Evolutionary conservation across 2,329 filamentous ascomycete species (phyloP).

Genomic region (Simplicillium aogashimaense): DNA sequence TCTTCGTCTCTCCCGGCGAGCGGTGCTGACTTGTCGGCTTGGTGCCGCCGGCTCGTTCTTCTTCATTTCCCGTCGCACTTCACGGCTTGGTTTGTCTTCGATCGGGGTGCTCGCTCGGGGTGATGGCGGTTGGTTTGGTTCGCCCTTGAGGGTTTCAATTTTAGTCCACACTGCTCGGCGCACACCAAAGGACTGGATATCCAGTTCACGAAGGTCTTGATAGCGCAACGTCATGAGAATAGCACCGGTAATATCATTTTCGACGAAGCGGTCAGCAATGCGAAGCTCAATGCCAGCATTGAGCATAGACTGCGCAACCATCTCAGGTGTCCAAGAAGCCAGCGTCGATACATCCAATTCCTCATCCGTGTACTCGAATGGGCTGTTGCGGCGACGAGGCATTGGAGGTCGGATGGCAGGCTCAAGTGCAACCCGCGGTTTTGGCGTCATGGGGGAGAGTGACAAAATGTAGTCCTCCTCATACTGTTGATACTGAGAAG

Average conservation of each 20-base stretch:
- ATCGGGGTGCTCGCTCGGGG: slow-evolving; percentile 49
- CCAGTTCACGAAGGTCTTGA: slow-evolving; percentile 74
- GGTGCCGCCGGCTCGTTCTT: slow-evolving; percentile 24
- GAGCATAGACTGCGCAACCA: slow-evolving; percentile 81
- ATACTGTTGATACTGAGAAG: slow-evolving; percentile 19
- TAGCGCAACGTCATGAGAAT: slow-evolving; percentile 88
- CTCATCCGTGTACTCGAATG: slow-evolving; percentile 45
- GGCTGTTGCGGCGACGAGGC: slow-evolving; percentile 30
- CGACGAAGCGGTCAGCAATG: slow-evolving; percentile 74
- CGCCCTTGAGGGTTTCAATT: slow-evolving; percentile 57
- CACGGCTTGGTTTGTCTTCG: slow-evolving; percentile 46
- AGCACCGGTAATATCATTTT: slow-evolving; percentile 84
- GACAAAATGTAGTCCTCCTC: slow-evolving; percentile 47
- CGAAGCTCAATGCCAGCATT: slow-evolving; percentile 68
- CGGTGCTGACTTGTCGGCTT: slow-evolving; percentile 25
- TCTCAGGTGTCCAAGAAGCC: slow-evolving; percentile 59
- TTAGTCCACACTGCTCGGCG: slow-evolving; percentile 72
- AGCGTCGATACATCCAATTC: slow-evolving; percentile 51
- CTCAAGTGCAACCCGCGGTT: slow-evolving; percentile 28
- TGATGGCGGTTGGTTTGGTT: slow-evolving; percentile 33
- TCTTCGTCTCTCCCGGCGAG: slow-evolving; percentile 26
- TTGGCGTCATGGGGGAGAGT: slow-evolving; percentile 65
- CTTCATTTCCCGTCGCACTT: slow-evolving; percentile 35
- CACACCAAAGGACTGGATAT: slow-evolving; percentile 73
- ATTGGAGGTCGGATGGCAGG: slow-evolving; percentile 14